Evolutionary conservation across 2,329 filamentous ascomycete species (phyloP).

Genomic region (Sphaerulina musiva): DNA sequence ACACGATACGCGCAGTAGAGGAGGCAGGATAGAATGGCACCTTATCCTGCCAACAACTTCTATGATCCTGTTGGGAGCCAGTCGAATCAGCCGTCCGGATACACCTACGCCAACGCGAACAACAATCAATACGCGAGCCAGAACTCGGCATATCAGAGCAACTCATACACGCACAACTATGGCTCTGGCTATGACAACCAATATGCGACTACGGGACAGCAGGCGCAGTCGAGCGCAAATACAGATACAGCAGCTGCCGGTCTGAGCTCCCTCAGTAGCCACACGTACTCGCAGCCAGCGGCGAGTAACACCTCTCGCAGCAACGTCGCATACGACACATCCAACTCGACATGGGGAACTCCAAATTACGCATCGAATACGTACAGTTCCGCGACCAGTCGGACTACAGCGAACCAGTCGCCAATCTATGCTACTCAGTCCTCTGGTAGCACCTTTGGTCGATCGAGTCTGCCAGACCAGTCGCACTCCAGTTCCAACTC

Average conservation of each 20-base stretch:
- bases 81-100: slow-evolving; percentile 13
- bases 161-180: slow-evolving; percentile 15
- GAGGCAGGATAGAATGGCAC: slow-evolving; percentile 19
- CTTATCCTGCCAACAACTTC: slow-evolving; percentile 29
- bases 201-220: slow-evolving; percentile 20
- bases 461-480: slow-evolving; percentile 23
- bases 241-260: slow-evolving; percentile 21
- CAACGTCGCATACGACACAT: slow-evolving; percentile 19
- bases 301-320: slow-evolving; percentile 8
- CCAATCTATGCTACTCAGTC: slow-evolving; percentile 24
- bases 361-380: slow-evolving; percentile 11
- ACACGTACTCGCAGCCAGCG: slow-evolving; percentile 21
- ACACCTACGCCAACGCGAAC: slow-evolving; percentile 10
- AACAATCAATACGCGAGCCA: slow-evolving; percentile 16
- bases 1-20: background rate
- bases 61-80: slow-evolving; percentile 33
- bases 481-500: slow-evolving; percentile 17
- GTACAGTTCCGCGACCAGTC: slow-evolving; percentile 16
- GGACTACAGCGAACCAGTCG: slow-evolving; percentile 23
- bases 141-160: slow-evolving; percentile 13
- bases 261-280: slow-evolving; percentile 22
- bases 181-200: slow-evolving; percentile 17
- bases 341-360: slow-evolving; percentile 9
- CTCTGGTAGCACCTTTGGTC: slow-evolving; percentile 20
- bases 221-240: slow-evolving; percentile 12